These are phyloP conservation scores for Wickerhamiella alocasiicola DNA, from an alignment of 805 yeast genomes.

Conservation along the genomic window DNA sequence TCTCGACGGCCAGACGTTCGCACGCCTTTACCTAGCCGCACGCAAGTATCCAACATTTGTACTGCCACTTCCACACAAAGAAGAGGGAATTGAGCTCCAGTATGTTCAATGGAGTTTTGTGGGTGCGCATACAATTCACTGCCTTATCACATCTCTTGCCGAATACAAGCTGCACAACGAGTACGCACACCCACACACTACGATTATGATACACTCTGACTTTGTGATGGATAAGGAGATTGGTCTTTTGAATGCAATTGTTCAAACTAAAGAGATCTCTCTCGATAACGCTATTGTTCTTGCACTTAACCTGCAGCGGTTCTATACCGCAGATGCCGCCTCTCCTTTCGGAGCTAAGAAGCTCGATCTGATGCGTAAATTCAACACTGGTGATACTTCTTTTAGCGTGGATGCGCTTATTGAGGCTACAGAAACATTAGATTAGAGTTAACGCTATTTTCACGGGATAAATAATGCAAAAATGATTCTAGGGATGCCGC, in stretches of 20 bases:
- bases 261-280: conserved; percentile 52
- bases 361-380: conserved; percentile 49
- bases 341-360: conserved; percentile 29
- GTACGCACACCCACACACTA: conserved; percentile 90
- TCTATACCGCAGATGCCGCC: conserved; percentile 39
- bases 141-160: conserved; percentile 79
- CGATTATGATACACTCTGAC: conserved; percentile 77
- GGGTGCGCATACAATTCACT: conserved; percentile 72
- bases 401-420: conserved; percentile 60
- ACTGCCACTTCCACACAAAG: conserved; percentile 65
- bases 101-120: conserved; percentile 89
- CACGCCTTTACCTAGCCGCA: conserved; percentile 52
- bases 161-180: conserved; percentile 86
- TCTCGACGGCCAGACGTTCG: conserved; percentile 44
- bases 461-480: background rate
- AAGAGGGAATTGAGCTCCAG: conserved; percentile 56
- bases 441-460: conserved; percentile 29
- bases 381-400: conserved; percentile 54
- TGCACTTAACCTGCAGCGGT: conserved; percentile 33
- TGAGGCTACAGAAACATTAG: conserved; percentile 61
- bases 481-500: no score
- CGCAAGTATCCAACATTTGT: conserved; percentile 69
- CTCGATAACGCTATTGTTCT: conserved; percentile 68
- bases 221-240: conserved; percentile 43
- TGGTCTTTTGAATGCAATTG: conserved; percentile 75